Percentiles rank a stretch among this genome's conserved stretches.
These are phyloP conservation scores for Echinochloa phyllopogon DNA, from an alignment of 176 grass and related monocot species.

Conservation along the genomic window DNA sequence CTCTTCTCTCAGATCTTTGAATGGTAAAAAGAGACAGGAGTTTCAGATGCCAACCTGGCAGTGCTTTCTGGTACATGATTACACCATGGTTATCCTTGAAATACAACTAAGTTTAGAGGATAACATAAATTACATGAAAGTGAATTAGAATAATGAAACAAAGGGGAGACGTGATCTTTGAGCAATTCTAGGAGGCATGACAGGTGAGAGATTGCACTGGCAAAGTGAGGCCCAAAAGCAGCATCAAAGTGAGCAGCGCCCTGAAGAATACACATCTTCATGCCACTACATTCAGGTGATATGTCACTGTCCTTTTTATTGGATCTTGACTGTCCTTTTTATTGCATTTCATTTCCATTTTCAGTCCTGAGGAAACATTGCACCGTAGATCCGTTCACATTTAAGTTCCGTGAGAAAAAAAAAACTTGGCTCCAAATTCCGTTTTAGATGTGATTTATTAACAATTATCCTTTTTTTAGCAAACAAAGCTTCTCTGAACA, in stretches of 20 bases:
- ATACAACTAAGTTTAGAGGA: constrained; percentile 30
- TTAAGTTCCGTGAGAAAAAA: neutral
- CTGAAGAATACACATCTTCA: constrained; percentile 39
- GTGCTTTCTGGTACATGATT: constrained; percentile 11
- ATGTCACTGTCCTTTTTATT: constrained; percentile 38
- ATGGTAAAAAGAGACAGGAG: constrained; percentile 36
- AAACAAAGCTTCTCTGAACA: constrained; percentile 38
- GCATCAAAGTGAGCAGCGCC: constrained; percentile 43
- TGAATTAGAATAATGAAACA: constrained; percentile 13
- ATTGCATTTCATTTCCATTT: neutral
- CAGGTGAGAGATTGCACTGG: constrained; percentile 40
- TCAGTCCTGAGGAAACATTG: neutral
- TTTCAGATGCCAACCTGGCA: constrained; percentile 25
- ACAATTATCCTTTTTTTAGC: neutral
- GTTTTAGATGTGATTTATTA: constrained; percentile 13
- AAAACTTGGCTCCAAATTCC: neutral
- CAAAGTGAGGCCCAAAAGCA: constrained; percentile 43
- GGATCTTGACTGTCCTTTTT: neutral
- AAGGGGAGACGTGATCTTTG: constrained; percentile 34
- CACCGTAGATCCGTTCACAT: neutral
- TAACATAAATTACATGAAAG: constrained; percentile 46
- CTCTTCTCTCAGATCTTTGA: constrained; percentile 11
- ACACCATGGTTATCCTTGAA: constrained; percentile 5
- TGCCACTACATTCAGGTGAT: constrained; percentile 45
- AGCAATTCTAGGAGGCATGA: constrained; percentile 48